Conservation (phyloP, 2,329 filamentous ascomycete genomes). For the Cladosporium sp. region DNA sequence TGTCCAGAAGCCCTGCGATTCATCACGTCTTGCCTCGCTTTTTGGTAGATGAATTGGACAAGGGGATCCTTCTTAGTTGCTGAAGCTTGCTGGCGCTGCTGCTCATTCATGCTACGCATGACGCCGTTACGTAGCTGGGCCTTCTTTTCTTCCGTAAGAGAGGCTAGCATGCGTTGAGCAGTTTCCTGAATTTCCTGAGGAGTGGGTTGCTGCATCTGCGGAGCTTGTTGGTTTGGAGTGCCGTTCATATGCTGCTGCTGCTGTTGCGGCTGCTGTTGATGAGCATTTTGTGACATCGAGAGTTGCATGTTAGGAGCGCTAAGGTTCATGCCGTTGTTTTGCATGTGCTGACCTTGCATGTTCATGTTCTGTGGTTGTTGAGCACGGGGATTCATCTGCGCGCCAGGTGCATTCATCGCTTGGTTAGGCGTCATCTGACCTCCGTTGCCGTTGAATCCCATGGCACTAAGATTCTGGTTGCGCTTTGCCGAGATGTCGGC, state of each 20-base stretch:
- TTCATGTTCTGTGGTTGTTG: constrained; percentile 39
- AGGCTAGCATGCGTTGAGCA: constrained; percentile 28
- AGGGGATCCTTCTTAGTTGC: constrained; percentile 30
- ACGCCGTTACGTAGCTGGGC: constrained; percentile 28
- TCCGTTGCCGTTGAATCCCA: constrained; percentile 23
- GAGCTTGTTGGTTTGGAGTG: constrained; percentile 4
- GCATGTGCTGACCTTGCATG: constrained; percentile 22
- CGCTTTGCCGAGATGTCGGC: constrained; percentile 31
- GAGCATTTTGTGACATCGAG: constrained; percentile 31
- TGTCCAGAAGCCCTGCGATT: constrained; percentile 15
- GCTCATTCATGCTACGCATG: constrained; percentile 26
- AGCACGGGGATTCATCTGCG: constrained; percentile 23
- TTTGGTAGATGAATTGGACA: constrained; percentile 26
- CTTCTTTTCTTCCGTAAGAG: constrained; percentile 33
- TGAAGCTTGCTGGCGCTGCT: constrained; percentile 29
- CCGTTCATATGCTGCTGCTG: constrained; percentile 19
- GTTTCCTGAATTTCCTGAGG: constrained; percentile 26
- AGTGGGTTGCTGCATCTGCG: constrained; percentile 22
- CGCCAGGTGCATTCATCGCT: constrained; percentile 20
- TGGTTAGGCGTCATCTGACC: constrained; percentile 22
- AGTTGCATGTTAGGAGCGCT: constrained; percentile 21
- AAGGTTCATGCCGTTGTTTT: constrained; percentile 28
- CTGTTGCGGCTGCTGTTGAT: constrained; percentile 14
- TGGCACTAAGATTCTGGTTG: constrained; percentile 22
- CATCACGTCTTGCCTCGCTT: constrained; percentile 24